A percentile compares a stretch with the other conserved stretches of the same genome.
These are phyloP conservation scores for Exophiala sp. DNA, from an alignment of 2,329 filamentous ascomycete genomes.

Conservation along the genomic window DNA sequence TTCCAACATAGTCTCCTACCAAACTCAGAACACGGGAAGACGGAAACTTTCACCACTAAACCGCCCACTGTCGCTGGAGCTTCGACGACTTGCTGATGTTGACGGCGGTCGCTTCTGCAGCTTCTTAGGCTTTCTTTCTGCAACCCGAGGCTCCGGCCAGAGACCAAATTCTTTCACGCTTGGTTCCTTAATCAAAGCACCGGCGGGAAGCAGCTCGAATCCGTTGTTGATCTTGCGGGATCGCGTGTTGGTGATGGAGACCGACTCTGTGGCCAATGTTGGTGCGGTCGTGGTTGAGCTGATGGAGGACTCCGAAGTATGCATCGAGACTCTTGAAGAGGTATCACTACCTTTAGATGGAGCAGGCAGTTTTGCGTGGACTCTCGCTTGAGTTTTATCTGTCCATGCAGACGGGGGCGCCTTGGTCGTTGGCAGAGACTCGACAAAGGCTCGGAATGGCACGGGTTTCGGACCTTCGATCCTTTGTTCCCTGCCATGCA, in stretches of 20 bases:
- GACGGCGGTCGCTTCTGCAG: conserved; percentile 21
- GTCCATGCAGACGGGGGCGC: conserved; percentile 27
- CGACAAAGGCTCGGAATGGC: conserved; percentile 25
- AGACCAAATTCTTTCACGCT: conserved; percentile 21
- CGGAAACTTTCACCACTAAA: conserved; percentile 14
- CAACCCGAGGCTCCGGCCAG: conserved; percentile 9
- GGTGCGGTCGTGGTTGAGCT: conserved; percentile 14
- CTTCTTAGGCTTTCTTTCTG: conserved; percentile 18
- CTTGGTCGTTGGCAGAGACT: conserved; percentile 18
- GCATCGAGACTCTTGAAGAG: conserved; percentile 16
- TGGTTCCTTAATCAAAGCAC: conserved; percentile 18
- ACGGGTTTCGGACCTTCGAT: conserved; percentile 20
- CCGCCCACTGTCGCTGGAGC: conserved; percentile 14
- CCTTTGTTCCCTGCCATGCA: conserved; percentile 17
- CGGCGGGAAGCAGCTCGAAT: conserved; percentile 27
- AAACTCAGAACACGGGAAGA: conserved; percentile 15
- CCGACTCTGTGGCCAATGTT: conserved; percentile 8
- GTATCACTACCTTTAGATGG: conserved; percentile 16
- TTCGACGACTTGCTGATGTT: conserved; percentile 13
- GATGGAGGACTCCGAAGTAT: conserved; percentile 20
- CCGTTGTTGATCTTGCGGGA: conserved; percentile 23
- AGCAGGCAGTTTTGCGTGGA: conserved; percentile 19
- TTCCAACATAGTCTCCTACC: conserved; percentile 8
- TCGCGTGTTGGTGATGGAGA: conserved; percentile 22
- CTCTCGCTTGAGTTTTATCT: conserved; percentile 22